Evolutionary conservation across 2,329 filamentous ascomycete species (phyloP).

Genomic region (Aureobasidium zeae): DNA sequence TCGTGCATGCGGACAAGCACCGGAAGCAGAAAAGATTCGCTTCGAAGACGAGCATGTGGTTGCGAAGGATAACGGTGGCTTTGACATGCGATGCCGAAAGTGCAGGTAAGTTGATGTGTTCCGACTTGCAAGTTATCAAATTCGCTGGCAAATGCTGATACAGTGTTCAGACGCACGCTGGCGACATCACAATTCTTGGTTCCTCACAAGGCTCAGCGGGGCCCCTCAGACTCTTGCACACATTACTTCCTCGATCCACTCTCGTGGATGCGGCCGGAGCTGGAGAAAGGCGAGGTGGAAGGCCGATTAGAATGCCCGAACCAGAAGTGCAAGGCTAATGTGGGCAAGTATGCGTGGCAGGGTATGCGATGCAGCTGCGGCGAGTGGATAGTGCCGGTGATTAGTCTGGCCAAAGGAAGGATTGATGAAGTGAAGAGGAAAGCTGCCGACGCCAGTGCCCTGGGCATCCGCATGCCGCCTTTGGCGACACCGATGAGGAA

Average conservation of each 20-base stretch:
- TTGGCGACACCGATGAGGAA: slow-evolving; percentile 1
- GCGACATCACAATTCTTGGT: slow-evolving; percentile 60
- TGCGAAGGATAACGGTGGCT: slow-evolving; percentile 31
- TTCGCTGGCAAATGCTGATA: slow-evolving; percentile 11
- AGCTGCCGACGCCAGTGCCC: slow-evolving; percentile 17
- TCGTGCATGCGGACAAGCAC: slow-evolving; percentile 67
- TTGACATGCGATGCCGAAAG: slow-evolving; percentile 78
- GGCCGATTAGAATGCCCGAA: slow-evolving; percentile 80
- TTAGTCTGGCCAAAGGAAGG: slow-evolving; percentile 71
- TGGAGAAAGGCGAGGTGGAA: slow-evolving; percentile 75
- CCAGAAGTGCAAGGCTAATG: slow-evolving; percentile 72
- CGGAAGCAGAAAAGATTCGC: slow-evolving; percentile 62
- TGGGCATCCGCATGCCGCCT: slow-evolving; percentile 30
- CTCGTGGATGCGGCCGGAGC: slow-evolving; percentile 82
- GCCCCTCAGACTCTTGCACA: slow-evolving; percentile 48
- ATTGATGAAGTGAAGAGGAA: slow-evolving; percentile 55
- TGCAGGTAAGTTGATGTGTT: slow-evolving; percentile 72
- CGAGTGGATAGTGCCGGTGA: slow-evolving; percentile 82
- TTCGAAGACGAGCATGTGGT: slow-evolving; percentile 62
- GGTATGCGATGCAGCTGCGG: slow-evolving; percentile 87
- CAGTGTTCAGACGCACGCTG: slow-evolving; percentile 46
- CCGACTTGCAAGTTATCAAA: neutral
- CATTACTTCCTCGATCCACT: slow-evolving; percentile 89
- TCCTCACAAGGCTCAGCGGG: slow-evolving; percentile 42
- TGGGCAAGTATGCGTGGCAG: slow-evolving; percentile 94